Base-by-base conservation (phyloP, 2,329 filamentous ascomycete genomes). In the Phyllosticta ampelicida region DNA sequence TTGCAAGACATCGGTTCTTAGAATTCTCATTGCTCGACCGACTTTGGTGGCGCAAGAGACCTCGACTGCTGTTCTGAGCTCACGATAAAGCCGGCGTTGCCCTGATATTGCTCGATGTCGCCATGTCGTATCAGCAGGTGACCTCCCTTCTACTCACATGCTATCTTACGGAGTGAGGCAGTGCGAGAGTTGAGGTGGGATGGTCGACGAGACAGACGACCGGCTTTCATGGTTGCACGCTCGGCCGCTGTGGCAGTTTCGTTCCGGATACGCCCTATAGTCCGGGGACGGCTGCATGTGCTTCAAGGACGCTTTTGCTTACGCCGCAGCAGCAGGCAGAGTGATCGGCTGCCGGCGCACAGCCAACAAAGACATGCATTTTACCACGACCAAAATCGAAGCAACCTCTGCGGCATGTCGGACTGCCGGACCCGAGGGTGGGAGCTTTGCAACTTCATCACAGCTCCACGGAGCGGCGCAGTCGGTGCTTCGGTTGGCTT, bases 191-290 rank as follows among this genome's bases (percentile, higher is more conserved):
- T 13, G 53, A 50, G 10, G 55, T 53, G 36, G 36, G 36, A n/a
- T 44, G 36, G 11, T 44, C 36, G 36, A 44, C 36, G 23, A 58
- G 55, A 16, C 52, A 49, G 55, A 51, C 55, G 50, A 58, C 51
- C 50, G 49, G 55, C n/a, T 44, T n/a, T 5, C 6, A 16, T n/a
- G n/a, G 36, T 44, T 44, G 6, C 36, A 44, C 36, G 8, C 11
- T 44, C 36, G 36, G 36, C 36, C 36, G 36, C 36, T 44, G 16
- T 44, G 36, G n/a, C 16, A 16, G 36, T n/a, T 16, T 44, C n/a
- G 36, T n/a, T 44, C 13, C 36, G 36, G 36, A 44, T 44, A 44
- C 13, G 36, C 36, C 36, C 16, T 44, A 18, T 44, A n/a, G 16
- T n/a, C 16, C 36, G 36, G 36, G 16, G 36, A 44, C 36, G 13